Evolutionary conservation across 2,329 filamentous ascomycete species (phyloP).

Genomic region (Lasiodiplodia theobromae): DNA sequence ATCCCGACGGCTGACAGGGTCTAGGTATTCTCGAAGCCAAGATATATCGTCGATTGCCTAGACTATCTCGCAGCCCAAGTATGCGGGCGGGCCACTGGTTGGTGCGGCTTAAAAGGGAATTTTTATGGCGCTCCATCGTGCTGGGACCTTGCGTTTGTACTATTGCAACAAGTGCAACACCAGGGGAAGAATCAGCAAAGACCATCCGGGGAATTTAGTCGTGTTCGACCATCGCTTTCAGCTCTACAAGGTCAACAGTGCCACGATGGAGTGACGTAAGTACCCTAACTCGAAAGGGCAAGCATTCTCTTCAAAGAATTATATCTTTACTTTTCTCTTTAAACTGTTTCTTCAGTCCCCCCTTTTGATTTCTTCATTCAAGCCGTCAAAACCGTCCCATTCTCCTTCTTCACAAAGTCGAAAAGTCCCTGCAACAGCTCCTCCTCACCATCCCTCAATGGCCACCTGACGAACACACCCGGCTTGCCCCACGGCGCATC

Average conservation of each 20-base stretch:
- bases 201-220: neutral
- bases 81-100: slow-evolving; percentile 4
- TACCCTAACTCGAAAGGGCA: neutral
- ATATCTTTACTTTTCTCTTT: neutral
- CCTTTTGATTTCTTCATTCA: neutral
- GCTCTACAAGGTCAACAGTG: too few relatives aligned
- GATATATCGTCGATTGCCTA: neutral
- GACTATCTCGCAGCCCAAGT: neutral
- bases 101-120: neutral
- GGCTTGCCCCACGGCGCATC: slow-evolving; percentile 40
- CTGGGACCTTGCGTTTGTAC: neutral
- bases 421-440: slow-evolving; percentile 37
- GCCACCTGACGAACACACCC: slow-evolving; percentile 36
- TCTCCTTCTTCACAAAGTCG: slow-evolving; percentile 39
- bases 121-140: neutral
- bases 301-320: neutral
- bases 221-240: too few relatives aligned
- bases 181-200: too few relatives aligned
- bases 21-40: neutral
- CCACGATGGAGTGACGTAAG: too few relatives aligned
- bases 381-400: slow-evolving; percentile 30
- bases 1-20: too few relatives aligned
- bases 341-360: neutral
- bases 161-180: too few relatives aligned
- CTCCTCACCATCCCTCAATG: slow-evolving; percentile 34